Conservation (phyloP, 2,329 filamentous ascomycete species). For the Trichoderma citrinoviride region DNA sequence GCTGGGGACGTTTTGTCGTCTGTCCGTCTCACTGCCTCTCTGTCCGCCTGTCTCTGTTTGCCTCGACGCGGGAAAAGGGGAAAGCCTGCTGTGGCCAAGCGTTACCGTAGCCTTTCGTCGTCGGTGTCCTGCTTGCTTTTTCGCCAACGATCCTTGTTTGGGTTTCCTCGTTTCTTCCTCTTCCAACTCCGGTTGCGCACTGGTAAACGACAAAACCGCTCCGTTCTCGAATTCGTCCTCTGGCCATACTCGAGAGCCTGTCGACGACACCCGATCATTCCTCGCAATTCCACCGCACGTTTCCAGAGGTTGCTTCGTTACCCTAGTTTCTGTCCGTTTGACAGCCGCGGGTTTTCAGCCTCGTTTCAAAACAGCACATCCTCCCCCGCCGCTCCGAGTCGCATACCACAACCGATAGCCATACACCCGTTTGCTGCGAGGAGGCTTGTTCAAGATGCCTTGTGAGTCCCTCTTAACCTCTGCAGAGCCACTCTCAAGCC, state of each 20-base stretch:
- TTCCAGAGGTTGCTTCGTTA: neutral
- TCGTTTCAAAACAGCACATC: neutral
- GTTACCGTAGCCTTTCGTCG: slow-evolving; percentile 4
- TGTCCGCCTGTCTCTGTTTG: neutral
- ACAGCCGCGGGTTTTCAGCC: slow-evolving; percentile 5
- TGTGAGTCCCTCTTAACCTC: slow-evolving; percentile 34
- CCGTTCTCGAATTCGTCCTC: neutral
- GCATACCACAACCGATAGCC: slow-evolving; percentile 3
- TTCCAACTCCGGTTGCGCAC: neutral
- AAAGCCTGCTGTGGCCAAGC: slow-evolving; percentile 4
- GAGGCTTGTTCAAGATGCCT: slow-evolving; percentile 37
- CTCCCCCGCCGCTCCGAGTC: slow-evolving; percentile 15
- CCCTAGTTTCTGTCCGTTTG: neutral
- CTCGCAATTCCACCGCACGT: neutral
- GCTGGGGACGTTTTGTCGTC: slow-evolving; percentile 11
- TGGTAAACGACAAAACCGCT: neutral
- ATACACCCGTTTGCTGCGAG: slow-evolving; percentile 24
- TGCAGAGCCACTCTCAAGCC: slow-evolving; percentile 15
- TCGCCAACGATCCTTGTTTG: slow-evolving; percentile 5
- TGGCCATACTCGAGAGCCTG: neutral
- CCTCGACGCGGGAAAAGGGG: neutral
- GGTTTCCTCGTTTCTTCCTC: neutral
- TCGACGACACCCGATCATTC: neutral
- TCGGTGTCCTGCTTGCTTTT: neutral
- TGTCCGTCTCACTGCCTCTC: neutral